phyloP scores from a whole-genome alignment of 768 basidiomycete species.

The Exsudoporus frostii region DNA sequence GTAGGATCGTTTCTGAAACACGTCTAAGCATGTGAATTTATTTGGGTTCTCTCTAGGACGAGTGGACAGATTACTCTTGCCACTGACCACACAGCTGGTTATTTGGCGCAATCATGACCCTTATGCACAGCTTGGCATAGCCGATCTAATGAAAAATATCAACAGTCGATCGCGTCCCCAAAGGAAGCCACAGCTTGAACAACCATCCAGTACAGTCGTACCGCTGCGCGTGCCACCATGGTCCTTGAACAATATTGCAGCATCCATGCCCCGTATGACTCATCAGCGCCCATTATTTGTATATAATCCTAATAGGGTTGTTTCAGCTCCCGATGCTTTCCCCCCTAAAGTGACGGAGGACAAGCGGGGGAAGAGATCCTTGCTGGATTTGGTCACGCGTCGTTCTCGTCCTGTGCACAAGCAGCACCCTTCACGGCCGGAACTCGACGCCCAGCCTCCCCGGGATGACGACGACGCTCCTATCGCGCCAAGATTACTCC shows the following conservation, averaged over 20 bases:
- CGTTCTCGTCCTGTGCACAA: constrained; percentile 28
- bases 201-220: constrained; percentile 8
- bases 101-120: constrained; percentile 30
- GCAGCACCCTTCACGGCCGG: constrained; percentile 18
- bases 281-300: not conserved
- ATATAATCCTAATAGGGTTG: constrained; percentile 9
- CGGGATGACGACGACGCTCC: constrained; percentile 7
- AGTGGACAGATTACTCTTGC: constrained; percentile 32
- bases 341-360: constrained; percentile 19
- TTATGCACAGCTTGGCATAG: constrained; percentile 34
- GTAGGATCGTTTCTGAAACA: constrained; percentile 9
- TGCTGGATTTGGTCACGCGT: constrained; percentile 3
- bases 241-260: constrained; percentile 23
- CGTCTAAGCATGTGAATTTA: constrained; percentile 2
- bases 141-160: constrained; percentile 26
- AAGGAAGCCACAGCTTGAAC: constrained; percentile 17
- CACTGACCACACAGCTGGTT: constrained; percentile 30
- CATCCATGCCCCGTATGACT: constrained; percentile 38
- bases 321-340: constrained; percentile 39
- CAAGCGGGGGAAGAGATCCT: constrained; percentile 13
- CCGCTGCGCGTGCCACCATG: constrained; percentile 21
- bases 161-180: constrained; percentile 13
- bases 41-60: constrained; percentile 21
- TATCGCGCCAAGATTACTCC: constrained; percentile 4
- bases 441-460: constrained; percentile 3